phyloP scores from a whole-genome alignment of 345 rosid genomes.

The Brassica nigra region DNA sequence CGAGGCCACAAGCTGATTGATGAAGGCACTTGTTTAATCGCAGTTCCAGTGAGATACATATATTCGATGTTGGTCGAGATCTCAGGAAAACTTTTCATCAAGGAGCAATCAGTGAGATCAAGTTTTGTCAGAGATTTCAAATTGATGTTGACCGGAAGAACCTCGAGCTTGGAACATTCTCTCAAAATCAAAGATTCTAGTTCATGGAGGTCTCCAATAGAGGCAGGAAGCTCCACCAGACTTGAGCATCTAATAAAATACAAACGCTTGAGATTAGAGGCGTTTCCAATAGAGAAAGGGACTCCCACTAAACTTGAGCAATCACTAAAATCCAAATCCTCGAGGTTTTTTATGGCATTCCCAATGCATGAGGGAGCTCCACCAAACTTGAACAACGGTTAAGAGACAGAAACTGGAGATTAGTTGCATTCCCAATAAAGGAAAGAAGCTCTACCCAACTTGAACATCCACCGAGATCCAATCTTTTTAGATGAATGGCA shows the following conservation, averaged over 20 bases:
- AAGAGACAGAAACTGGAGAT: background rate
- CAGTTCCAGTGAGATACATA: background rate
- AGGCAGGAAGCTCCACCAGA: background rate
- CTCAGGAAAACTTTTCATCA: background rate
- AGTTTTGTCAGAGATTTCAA: background rate
- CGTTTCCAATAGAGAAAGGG: background rate
- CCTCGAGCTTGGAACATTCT: background rate
- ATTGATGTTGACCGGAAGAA: background rate
- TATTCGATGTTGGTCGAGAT: background rate
- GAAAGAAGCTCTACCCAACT: background rate
- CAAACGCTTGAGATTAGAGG: background rate
- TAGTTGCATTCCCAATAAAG: background rate
- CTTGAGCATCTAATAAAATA: background rate
- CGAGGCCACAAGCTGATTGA: background rate
- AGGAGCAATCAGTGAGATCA: conserved; percentile 1
- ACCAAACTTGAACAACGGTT: background rate
- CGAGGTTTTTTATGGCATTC: background rate
- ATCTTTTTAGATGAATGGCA: background rate
- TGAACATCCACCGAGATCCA: background rate
- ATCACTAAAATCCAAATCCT: background rate
- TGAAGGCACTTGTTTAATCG: background rate
- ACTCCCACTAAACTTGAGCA: background rate
- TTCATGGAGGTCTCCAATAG: background rate
- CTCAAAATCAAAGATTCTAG: background rate
- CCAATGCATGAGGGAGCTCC: background rate